These are phyloP conservation scores for Pythium myriotylum DNA, from an alignment of 352 stramenopile genomes.

Conservation along the genomic window DNA sequence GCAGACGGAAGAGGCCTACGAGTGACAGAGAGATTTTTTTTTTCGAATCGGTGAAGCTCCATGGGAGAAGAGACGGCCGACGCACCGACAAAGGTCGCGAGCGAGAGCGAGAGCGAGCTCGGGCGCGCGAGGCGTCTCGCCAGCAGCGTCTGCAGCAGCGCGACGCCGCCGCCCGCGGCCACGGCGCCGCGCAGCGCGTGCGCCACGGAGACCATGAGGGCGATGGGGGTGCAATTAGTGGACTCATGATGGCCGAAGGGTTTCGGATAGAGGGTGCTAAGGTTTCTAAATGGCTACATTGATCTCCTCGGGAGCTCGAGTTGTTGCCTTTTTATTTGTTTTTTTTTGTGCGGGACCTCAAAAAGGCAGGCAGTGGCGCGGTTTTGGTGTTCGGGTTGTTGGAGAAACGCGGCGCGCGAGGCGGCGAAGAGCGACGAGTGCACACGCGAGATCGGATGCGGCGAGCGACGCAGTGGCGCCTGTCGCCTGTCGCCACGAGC, in stretches of 20 bases:
- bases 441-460: constrained; percentile 32
- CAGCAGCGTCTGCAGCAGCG: constrained; percentile 42
- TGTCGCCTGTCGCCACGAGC: constrained; percentile 34
- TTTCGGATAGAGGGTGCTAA: too few species aligned
- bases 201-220: constrained; percentile 35
- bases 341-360: too few species aligned
- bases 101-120: constrained; percentile 48
- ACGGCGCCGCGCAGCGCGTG: constrained; percentile 47
- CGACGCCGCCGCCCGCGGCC: constrained; percentile 34
- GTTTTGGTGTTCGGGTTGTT: constrained; percentile 42
- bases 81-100: constrained; percentile 59
- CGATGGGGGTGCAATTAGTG: too few species aligned
- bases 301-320: too few species aligned
- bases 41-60: background rate
- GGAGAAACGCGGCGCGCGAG: constrained; percentile 57
- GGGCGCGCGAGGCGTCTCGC: constrained; percentile 40
- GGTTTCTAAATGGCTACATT: too few species aligned
- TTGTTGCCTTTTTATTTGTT: too few species aligned
- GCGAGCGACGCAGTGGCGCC: constrained; percentile 1
- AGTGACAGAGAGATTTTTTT: too few species aligned
- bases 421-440: constrained; percentile 55
- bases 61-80: background rate
- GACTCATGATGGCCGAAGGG: too few species aligned
- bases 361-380: constrained; percentile 55
- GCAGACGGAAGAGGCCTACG: constrained; percentile 43